Evolutionary conservation across 2,329 filamentous ascomycete genomes (phyloP), one percentile per base, ranked within the genome.

Genomic region (Didymella segeticola): DNA sequence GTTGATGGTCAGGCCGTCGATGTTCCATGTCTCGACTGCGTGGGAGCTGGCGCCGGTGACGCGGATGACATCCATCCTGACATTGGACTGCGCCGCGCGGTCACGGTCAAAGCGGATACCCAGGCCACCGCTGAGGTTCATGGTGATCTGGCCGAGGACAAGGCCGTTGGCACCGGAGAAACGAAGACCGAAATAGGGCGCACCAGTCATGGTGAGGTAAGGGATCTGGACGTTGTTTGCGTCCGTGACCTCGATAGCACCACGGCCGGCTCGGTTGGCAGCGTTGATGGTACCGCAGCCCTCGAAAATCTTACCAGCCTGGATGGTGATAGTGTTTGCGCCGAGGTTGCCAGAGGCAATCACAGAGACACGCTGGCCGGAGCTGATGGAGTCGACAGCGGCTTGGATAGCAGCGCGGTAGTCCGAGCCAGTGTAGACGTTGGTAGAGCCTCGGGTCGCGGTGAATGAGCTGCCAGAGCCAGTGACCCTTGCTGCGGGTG

Each of bases 11-110:
- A 86, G 75, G 10, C 80, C 79, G 57, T 84, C 78, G 34, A 85
- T 85, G 67, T 85, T 85, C 81, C 82, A 85, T 0, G 80, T 83
- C 70, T 86, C 83, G 27, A 86, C 81, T 2, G 81, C 82, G 63
- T 86, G 83, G 63, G 79, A 82, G 5, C 79, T 73, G 7, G 82
- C 81, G 3, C 83, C 82, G 0, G 75, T 82, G 20, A 84, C 80
- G 5, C 58, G 77, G 58, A 85, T 79, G 26, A 69, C 74, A 47
- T 77, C 82, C 77, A 85, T 85, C 25, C 71, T 77, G 7, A 85
- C 83, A 57, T 83, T 82, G 14, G 69, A 73, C 70, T 83, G 85
- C 27, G 77, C 75, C 4, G 82, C 79, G 3, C 70, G 58, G 69
- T 85, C 83, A 26, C 82, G 80, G 34, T 86, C 82, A 60, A 85